phyloP scores from a whole-genome alignment of 2,329 filamentous ascomycete species.

The Arthroderma sp. region DNA sequence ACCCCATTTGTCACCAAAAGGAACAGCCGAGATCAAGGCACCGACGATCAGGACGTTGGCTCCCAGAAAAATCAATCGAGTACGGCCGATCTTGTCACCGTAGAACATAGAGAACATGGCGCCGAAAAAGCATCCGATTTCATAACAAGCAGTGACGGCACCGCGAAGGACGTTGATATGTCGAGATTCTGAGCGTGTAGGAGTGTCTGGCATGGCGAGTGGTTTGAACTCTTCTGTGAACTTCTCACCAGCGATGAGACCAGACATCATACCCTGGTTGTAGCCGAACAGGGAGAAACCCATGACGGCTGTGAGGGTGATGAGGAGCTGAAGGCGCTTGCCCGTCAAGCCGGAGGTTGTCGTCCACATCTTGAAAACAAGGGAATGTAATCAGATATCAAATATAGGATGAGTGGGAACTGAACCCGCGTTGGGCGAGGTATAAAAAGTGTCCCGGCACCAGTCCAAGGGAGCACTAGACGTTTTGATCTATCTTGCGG shows the following conservation, averaged over 20 bases:
- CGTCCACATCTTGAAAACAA: too few species aligned
- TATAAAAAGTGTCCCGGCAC: too few species aligned
- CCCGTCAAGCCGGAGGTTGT: conserved; percentile 21
- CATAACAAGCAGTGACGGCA: conserved; percentile 39
- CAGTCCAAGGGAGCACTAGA: too few species aligned
- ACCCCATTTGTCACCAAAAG: conserved; percentile 19
- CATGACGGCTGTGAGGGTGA: conserved; percentile 49
- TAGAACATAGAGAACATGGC: conserved; percentile 16
- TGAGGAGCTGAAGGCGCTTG: conserved; percentile 40
- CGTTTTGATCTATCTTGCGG: too few species aligned
- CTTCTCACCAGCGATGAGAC: conserved; percentile 13
- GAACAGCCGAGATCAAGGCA: conserved; percentile 13
- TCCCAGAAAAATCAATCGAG: conserved; percentile 39
- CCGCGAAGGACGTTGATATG: conserved; percentile 33
- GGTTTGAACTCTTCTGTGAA: conserved; percentile 14
- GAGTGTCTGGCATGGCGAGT: conserved; percentile 7
- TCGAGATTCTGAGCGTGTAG: conserved; percentile 7
- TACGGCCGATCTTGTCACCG: conserved; percentile 17
- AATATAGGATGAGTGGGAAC: not conserved
- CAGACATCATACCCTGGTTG: conserved; percentile 28
- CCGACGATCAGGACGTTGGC: conserved; percentile 33
- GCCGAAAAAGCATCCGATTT: conserved; percentile 26
- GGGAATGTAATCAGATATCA: not conserved
- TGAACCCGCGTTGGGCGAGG: too few species aligned
- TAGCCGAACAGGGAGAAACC: conserved; percentile 47